Conservation (phyloP, 106 monocot genomes). For the Vanilla planifolia region DNA sequence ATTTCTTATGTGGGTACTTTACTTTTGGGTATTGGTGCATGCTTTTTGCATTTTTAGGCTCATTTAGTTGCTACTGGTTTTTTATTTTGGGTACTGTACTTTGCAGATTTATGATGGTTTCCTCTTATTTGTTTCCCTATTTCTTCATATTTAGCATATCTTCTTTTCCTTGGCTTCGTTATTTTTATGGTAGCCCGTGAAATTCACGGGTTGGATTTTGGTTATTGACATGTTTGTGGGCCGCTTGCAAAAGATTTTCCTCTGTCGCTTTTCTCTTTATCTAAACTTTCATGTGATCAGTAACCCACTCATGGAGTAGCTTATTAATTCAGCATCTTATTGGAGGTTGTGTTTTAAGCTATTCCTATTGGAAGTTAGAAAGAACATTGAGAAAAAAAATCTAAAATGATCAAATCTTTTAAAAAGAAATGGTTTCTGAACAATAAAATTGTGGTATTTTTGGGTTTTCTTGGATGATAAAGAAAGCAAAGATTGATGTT, state of each 20-base stretch:
- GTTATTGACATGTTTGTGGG: background rate
- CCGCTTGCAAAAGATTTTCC: background rate
- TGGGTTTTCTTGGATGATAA: background rate
- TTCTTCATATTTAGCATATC: background rate
- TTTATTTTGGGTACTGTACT: too few relatives aligned
- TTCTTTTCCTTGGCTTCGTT: background rate
- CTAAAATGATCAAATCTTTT: too few relatives aligned
- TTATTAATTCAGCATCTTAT: background rate
- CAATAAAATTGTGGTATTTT: background rate
- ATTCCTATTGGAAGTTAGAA: background rate
- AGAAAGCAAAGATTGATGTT: background rate
- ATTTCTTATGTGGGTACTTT: background rate
- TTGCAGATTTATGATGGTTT: background rate
- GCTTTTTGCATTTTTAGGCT: background rate
- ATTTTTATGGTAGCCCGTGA: slow-evolving; percentile 1
- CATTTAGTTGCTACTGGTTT: too few relatives aligned
- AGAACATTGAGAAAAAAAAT: too few relatives aligned
- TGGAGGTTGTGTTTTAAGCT: background rate
- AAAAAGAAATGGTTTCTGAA: too few relatives aligned
- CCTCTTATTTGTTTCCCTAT: too few relatives aligned
- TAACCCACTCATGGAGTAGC: background rate
- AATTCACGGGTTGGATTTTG: background rate
- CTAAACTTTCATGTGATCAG: background rate
- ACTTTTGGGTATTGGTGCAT: background rate
- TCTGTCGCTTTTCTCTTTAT: background rate